Evolutionary conservation across 768 basidiomycete genomes (phyloP).

Genomic region (Leccinum subgranulosum): DNA sequence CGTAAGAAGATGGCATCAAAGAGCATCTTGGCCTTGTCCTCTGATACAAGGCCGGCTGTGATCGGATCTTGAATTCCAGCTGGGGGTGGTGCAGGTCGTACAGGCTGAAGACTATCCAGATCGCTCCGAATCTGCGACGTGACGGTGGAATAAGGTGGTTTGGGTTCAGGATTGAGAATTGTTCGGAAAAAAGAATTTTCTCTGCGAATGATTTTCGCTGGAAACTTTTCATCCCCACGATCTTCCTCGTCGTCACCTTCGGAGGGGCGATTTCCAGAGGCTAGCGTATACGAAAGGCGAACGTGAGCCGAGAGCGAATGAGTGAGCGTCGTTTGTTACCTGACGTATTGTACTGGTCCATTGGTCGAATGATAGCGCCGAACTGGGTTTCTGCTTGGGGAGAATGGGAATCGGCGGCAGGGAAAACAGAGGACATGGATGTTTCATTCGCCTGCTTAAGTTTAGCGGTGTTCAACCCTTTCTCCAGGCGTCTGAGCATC

Average conservation of each 20-base stretch:
- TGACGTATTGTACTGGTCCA: slow-evolving; percentile 29
- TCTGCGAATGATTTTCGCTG: slow-evolving; percentile 68
- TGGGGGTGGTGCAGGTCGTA: slow-evolving; percentile 35
- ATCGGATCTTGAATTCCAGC: slow-evolving; percentile 62
- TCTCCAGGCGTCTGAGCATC: slow-evolving; percentile 84
- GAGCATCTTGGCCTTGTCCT: slow-evolving; percentile 64
- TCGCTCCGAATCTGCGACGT: slow-evolving; percentile 33
- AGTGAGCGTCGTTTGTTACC: slow-evolving; percentile 14
- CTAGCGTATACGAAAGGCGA: slow-evolving; percentile 6
- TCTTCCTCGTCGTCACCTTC: slow-evolving; percentile 65
- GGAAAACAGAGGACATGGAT: slow-evolving; percentile 31
- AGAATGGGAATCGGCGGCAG: slow-evolving; percentile 31
- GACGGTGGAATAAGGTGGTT: slow-evolving; percentile 34
- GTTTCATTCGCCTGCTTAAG: slow-evolving; percentile 53
- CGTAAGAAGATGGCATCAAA: slow-evolving; percentile 81
- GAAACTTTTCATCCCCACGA: slow-evolving; percentile 65
- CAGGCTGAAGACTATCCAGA: slow-evolving; percentile 34
- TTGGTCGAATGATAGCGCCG: slow-evolving; percentile 28
- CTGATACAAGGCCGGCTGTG: slow-evolving; percentile 63
- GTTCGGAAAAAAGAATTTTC: slow-evolving; percentile 85
- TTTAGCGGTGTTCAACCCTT: slow-evolving; percentile 74
- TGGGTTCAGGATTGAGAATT: slow-evolving; percentile 70
- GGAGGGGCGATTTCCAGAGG: slow-evolving; percentile 25
- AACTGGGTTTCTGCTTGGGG: slow-evolving; percentile 27
- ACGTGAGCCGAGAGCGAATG: slow-evolving; percentile 3